Base-by-base conservation (phyloP, 1,284 basidiomycete genomes). In the Fomitiporia mediterranea region DNA sequence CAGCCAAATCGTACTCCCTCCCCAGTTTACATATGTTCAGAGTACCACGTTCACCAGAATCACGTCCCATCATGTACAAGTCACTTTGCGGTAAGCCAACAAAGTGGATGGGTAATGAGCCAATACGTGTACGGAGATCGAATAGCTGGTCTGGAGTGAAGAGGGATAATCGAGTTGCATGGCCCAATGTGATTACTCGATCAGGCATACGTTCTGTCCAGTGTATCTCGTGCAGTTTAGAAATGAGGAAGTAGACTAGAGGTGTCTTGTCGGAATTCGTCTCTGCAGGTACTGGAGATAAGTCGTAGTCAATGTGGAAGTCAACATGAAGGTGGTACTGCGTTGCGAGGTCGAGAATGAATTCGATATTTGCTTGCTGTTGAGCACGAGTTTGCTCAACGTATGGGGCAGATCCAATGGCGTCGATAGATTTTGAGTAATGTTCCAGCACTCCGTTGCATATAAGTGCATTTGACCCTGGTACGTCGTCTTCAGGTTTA, bases 241-340 rank as follows among this genome's bases (percentile, higher is more conserved):
- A 63, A 32, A 84, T 73, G 38, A 83, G 73, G 63, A 77, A 72
- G 71, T 78, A 78, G 17, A 83, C 76, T 56, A 84, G 74, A 17
- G 81, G 81, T 58, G 78, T 74, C 40, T 30, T 19, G 15, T 44
- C 39, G 15, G 53, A 51, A 7, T 53, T 50, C 15, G 23, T 5
- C 5, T 28, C 21, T 1, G 53, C 56, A 15, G 72, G 66, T 19
- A 66, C 63, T 7, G 72, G 67, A 63, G 83, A 75, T 55, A 85
- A 71, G 68, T 80, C 84, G 68, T 82, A 85, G 68, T 85, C 82
- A 28, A 85, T 74, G 66, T 86, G 83, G 65, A 85, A 84, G 65
- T 85, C 82, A 50, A 75, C 73, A 62, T 80, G 75, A 11, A 78
- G 67, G 21, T 63, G 59, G 51, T 69, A 62, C 30, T 65, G 64